Base-by-base conservation (phyloP, 768 basidiomycete genomes). In the Tulasnella sp. region DNA sequence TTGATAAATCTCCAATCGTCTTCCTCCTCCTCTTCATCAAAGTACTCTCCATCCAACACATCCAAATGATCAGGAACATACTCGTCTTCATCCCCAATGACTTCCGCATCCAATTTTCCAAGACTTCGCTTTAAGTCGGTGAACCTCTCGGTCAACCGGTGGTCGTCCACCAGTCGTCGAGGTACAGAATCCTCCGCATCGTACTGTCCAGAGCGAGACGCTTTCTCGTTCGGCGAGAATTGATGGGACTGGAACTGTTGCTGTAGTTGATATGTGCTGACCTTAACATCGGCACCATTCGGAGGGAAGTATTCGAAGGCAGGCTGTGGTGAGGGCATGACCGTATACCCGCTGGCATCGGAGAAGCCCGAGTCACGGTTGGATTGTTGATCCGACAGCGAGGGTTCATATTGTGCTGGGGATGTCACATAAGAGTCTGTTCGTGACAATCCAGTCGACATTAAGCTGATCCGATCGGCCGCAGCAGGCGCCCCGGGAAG, bases 1-100 rank as follows among this genome's bases (percentile, higher is more conserved):
- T 95, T 93, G 70, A 97, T 84, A 67, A 91, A 96, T 15, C 84
- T 79, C 60, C 77, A 79, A 51, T 81, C 82, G 58, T 85, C 81
- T 13, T 82, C 81, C 51, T 91, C 88, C 23, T 79, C 82, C 60
- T 76, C 80, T n/a, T 38, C 34, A 24, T 78, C 78, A 62, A 53
- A 62, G 24, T 50, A 51, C 15, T 51, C 44, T 24, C 51, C 58
- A 44, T 58, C 58, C 44, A 19, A 21, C 10, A 29, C 48, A 21
- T 61, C 61, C 15, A 38, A 15, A 38, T 38, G 7, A 48, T 50
- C 55, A 11, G 41, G 54, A 47, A 30, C 61, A 26, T 21, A 26
- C 29, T 30, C n/a, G 10, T 56, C 42, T 34, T 59, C 32, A 34
- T 59, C 58, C 27, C 47, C 47, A 34, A 30, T 29, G 32, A 32